Evolutionary conservation across 2,329 filamentous ascomycete species (phyloP), one percentile per base, ranked within the genome.

Genomic region (Cladophialophora bantiana): DNA sequence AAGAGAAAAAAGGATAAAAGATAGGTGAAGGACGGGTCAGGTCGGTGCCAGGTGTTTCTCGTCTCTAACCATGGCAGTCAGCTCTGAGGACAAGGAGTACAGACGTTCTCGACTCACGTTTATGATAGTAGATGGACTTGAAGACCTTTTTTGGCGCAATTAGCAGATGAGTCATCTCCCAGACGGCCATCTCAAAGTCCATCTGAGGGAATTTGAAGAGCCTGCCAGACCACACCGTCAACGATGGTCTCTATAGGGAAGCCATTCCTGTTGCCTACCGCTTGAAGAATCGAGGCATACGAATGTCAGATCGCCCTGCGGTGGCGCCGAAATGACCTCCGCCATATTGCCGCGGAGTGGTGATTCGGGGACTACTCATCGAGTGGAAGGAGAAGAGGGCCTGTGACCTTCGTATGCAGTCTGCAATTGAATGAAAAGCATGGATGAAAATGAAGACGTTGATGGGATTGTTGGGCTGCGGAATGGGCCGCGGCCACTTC

Each of bases 181-280:
- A 90, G 72, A 89, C 85, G 20, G 88, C 88, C 83, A 89, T 89
- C 75, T 90, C 88, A 75, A 90, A 90, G 80, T 90, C 88, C 88
- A 90, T 90, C 73, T 89, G 88, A 10, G 88, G 88, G 74, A 90
- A 90, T 77, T 90, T 90, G 83, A 90, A 89, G 58, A 90, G 79
- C 65, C 83, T 84, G 59, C 20, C 42, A n/a, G 31, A 35, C n/a
- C 15, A 15, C 15, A 38, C 56, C 73, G 70, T 62, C 55, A 66
- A 67, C 12, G 20, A 54, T 53, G 31, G 32, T 15, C 13, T 34
- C 62, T 34, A 15, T 18, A 32, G 15, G 62, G 48, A 72, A 58
- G 65, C 52, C 55, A 26, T 61, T 13, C 45, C 18, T n/a, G n/a
- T 31, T 42, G 38, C 65, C 32, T 31, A 84, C 82, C 87, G 83